phyloP scores from a whole-genome alignment of 495 filamentous ascomycete genomes.

The Neurospora sublineolata region DNA sequence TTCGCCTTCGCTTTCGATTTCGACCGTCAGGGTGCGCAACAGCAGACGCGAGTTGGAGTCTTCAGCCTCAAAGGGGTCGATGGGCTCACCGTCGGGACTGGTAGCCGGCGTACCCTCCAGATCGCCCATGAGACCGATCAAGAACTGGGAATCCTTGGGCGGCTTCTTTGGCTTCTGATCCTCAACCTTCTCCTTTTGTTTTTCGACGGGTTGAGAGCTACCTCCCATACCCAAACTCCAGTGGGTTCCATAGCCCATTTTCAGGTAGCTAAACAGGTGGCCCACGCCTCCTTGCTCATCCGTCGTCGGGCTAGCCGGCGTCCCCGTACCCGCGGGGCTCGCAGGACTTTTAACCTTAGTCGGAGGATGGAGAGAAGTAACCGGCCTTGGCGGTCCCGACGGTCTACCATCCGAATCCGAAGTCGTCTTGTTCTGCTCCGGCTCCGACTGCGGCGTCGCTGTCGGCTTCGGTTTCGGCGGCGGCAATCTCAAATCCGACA shows the following conservation, averaged over 20 bases:
- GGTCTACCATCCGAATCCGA: not conserved
- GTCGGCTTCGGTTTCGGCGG: not conserved
- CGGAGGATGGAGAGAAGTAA: not conserved
- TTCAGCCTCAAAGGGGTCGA: slow-evolving; percentile 13
- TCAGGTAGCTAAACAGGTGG: slow-evolving; percentile 39
- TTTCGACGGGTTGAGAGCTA: not conserved
- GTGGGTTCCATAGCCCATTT: slow-evolving; percentile 45
- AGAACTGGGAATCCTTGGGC: slow-evolving; percentile 43
- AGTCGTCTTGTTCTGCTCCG: not conserved
- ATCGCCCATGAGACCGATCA: slow-evolving; percentile 60
- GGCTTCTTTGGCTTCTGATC: slow-evolving; percentile 1
- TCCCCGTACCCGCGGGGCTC: not conserved
- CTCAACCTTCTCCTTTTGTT: slow-evolving; percentile 3
- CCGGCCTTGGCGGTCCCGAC: not conserved
- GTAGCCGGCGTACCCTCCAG: slow-evolving; percentile 30
- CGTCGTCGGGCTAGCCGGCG: not conserved
- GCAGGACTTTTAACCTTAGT: not conserved
- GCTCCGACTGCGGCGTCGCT: not conserved
- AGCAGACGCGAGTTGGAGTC: slow-evolving; percentile 29
- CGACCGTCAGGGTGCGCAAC: slow-evolving; percentile 39
- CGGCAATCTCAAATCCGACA: not conserved
- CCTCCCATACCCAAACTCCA: slow-evolving; percentile 32
- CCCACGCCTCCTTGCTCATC: slow-evolving; percentile 21
- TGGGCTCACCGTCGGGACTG: slow-evolving; percentile 5
- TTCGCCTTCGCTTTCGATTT: slow-evolving; percentile 30